phyloP scores from a whole-genome alignment of 2,329 filamentous ascomycete species.

The Cadophora luteo-olivacea region DNA sequence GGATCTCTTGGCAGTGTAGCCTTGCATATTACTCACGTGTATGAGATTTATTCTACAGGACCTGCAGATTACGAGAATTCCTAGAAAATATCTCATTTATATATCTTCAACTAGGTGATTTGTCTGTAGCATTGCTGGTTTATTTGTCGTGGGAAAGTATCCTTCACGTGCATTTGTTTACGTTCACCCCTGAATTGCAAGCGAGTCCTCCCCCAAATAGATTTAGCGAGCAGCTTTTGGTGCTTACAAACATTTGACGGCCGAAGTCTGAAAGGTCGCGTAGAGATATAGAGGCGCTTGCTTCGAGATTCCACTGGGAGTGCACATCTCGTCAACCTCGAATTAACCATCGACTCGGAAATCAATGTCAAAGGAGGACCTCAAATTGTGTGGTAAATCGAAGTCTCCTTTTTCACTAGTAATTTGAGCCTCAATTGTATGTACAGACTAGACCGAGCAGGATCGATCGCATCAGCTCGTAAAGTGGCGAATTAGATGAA shows the following conservation, averaged over 20 bases:
- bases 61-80: too few species aligned
- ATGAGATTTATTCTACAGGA: too few species aligned
- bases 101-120: too few species aligned
- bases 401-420: not conserved
- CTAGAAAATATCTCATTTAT: too few species aligned
- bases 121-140: not conserved
- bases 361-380: not conserved
- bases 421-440: not conserved
- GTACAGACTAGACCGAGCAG: too few species aligned
- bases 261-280: not conserved
- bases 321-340: not conserved
- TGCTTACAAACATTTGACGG: not conserved
- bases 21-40: conserved; percentile 20
- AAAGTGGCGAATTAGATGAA: not conserved
- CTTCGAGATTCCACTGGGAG: too few species aligned
- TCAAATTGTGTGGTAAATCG: not conserved
- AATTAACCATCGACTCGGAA: not conserved
- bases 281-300: not conserved
- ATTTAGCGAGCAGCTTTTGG: not conserved
- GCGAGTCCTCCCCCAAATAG: not conserved
- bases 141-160: too few species aligned
- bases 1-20: conserved; percentile 24
- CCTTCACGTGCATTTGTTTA: not conserved
- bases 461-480: not conserved
- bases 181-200: not conserved